Evolutionary conservation across 2,329 filamentous ascomycete species (phyloP).

Genomic region (Cladosporium halotolerans): DNA sequence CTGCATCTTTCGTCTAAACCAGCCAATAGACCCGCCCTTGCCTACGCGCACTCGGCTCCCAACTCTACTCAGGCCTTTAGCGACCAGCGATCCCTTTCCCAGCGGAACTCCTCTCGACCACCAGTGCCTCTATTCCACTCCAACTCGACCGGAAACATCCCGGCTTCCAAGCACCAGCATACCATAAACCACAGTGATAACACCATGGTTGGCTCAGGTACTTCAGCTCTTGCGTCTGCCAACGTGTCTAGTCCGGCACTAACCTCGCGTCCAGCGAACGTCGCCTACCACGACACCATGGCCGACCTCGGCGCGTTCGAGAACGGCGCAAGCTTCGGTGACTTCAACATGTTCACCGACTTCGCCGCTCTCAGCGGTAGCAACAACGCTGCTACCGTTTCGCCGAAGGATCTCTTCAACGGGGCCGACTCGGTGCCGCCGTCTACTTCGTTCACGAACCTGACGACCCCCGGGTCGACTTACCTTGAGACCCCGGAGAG

Average conservation of each 20-base stretch:
- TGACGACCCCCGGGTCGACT: constrained; percentile 74
- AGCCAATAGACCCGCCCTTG: constrained; percentile 42
- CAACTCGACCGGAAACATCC: constrained; percentile 33
- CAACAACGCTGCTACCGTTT: constrained; percentile 57
- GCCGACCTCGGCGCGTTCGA: constrained; percentile 32
- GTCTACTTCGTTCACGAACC: constrained; percentile 71
- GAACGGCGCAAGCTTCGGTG: constrained; percentile 21
- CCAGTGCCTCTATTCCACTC: constrained; percentile 65
- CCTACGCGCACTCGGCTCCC: constrained; percentile 58
- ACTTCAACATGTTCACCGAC: constrained; percentile 24
- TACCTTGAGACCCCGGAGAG: constrained; percentile 71
- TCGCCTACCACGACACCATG: constrained; percentile 42
- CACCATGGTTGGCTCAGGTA: constrained; percentile 55
- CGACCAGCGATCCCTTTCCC: constrained; percentile 14
- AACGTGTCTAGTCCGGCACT: constrained; percentile 18
- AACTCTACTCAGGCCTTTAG: constrained; percentile 20
- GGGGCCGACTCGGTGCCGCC: constrained; percentile 67
- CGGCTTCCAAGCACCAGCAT: constrained; percentile 41
- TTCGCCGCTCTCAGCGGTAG: constrained; percentile 16
- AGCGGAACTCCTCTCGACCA: constrained; percentile 34
- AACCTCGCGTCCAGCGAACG: constrained; percentile 35
- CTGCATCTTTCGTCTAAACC: constrained; percentile 53
- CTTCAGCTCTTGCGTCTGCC: constrained; percentile 23
- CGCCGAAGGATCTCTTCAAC: constrained; percentile 73
- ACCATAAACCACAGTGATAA: constrained; percentile 22